Conservation (phyloP, 176 grass and related monocot species). For the Juncus effusus region DNA sequence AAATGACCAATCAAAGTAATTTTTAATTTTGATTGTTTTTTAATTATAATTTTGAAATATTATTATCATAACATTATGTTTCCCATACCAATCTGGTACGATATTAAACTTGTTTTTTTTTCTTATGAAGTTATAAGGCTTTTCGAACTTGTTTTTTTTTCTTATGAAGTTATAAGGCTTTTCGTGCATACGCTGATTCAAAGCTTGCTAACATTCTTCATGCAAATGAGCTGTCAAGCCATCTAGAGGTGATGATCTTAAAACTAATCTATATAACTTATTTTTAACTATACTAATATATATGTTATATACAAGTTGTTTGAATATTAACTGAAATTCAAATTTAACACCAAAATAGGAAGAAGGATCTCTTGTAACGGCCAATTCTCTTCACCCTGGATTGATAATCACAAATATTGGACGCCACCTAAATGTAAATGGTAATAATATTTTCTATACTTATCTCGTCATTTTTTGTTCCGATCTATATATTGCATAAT, state of each 20-base stretch:
- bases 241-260: constrained; percentile 41
- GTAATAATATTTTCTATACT: constrained; percentile 31
- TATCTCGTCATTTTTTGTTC: constrained; percentile 8
- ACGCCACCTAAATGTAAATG: constrained; percentile 46
- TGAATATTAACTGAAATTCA: constrained; percentile 3
- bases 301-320: not conserved
- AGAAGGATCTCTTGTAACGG: constrained; percentile 69
- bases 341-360: constrained; percentile 36
- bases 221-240: constrained; percentile 63
- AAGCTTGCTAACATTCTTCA: constrained; percentile 92
- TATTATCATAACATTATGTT: not conserved
- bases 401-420: constrained; percentile 50
- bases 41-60: too few species aligned
- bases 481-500: constrained; percentile 17
- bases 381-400: constrained; percentile 80
- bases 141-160: not conserved
- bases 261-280: not conserved
- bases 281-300: not conserved
- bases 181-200: constrained; percentile 51
- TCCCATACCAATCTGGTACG: not conserved
- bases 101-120: not conserved
- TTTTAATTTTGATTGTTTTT: not conserved
- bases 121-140: constrained; percentile 54
- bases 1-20: constrained; percentile 55
- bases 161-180: constrained; percentile 44